Conservation (phyloP, 192 early-diverging fungal species). For the Coemansia sp. region DNA sequence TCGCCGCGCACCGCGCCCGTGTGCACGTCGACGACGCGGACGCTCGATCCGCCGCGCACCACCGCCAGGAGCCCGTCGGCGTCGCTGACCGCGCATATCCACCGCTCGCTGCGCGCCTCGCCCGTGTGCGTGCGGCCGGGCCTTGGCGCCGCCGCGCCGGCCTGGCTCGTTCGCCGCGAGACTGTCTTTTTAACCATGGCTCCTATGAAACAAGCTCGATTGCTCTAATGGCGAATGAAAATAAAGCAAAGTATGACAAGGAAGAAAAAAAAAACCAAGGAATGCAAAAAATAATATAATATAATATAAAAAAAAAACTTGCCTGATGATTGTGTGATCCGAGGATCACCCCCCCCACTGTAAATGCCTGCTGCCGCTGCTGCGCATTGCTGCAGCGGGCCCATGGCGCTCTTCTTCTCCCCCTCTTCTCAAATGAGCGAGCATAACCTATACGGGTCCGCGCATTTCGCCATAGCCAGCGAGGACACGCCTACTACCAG, state of each 20-base stretch:
- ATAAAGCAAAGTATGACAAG: too few relatives aligned
- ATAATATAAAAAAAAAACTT: too few relatives aligned
- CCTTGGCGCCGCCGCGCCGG: background rate
- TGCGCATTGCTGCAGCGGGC: background rate
- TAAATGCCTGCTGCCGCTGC: too few relatives aligned
- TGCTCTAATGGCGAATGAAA: too few relatives aligned
- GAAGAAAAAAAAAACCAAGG: too few relatives aligned
- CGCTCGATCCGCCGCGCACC: constrained; percentile 33
- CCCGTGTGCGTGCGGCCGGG: constrained; percentile 8
- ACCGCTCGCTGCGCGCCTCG: background rate
- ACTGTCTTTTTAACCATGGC: constrained; percentile 44
- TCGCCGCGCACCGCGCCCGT: constrained; percentile 43
- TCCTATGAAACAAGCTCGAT: too few relatives aligned
- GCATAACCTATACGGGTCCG: background rate
- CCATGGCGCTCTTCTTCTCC: background rate
- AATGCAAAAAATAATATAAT: too few relatives aligned
- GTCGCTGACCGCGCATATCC: constrained; percentile 35
- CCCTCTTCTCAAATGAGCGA: background rate
- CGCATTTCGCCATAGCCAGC: background rate
- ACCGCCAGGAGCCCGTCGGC: constrained; percentile 32
- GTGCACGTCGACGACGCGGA: constrained; percentile 47
- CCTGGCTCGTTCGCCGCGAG: constrained; percentile 31
- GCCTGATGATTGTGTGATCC: background rate
- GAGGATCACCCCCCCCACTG: too few relatives aligned
- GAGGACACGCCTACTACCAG: background rate